phyloP scores from a whole-genome alignment of 345 rosid species.

The Moringa oleifera region DNA sequence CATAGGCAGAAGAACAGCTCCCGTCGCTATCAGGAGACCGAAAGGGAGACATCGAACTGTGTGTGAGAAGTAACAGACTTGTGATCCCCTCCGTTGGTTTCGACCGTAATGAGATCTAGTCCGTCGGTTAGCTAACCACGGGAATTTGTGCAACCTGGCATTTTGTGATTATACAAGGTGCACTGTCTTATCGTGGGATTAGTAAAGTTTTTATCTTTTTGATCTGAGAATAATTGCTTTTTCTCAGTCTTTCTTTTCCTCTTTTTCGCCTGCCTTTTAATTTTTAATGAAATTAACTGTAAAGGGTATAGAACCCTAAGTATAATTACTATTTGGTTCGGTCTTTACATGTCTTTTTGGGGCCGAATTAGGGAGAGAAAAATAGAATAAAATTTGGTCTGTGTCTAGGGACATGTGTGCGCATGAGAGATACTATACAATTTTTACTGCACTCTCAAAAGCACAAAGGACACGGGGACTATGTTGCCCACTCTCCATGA shows the following conservation, averaged over 20 bases:
- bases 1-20: slow-evolving; percentile 22
- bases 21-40: slow-evolving; percentile 46
- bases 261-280: no score
- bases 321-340: neutral
- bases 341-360: neutral
- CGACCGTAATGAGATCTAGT: neutral
- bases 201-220: slow-evolving; percentile 6
- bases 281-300: neutral
- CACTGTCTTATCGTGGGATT: slow-evolving; percentile 17
- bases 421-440: no score
- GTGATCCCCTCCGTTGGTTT: slow-evolving; percentile 30
- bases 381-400: neutral
- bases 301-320: no score
- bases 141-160: slow-evolving; percentile 23
- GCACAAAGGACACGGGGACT: no score
- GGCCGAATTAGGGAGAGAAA: neutral
- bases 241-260: neutral
- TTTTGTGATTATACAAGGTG: slow-evolving; percentile 5
- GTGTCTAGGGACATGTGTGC: neutral
- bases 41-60: slow-evolving; percentile 40
- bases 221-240: slow-evolving; percentile 1
- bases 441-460: no score
- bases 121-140: slow-evolving; percentile 24
- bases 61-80: slow-evolving; percentile 15
- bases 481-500: no score